Conservation (phyloP, 208 protist species). For the Zelonia costaricensis region DNA sequence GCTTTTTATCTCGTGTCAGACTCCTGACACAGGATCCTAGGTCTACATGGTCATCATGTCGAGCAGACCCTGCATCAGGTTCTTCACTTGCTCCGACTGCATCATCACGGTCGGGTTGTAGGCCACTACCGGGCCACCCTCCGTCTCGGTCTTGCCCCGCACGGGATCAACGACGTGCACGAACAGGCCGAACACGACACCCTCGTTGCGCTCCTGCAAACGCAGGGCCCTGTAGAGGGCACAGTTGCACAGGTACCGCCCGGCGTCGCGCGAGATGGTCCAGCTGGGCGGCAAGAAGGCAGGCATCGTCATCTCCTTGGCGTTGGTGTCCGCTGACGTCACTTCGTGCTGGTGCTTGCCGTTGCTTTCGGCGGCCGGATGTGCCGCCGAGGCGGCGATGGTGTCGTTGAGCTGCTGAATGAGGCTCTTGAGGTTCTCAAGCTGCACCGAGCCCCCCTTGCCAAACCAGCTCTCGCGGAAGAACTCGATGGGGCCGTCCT, state of each 20-base stretch:
- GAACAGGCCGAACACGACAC: slow-evolving; percentile 42
- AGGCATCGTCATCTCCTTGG: slow-evolving; percentile 34
- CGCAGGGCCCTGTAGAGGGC: slow-evolving; percentile 53
- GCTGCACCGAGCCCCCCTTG: slow-evolving; percentile 22
- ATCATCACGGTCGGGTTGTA: slow-evolving; percentile 39
- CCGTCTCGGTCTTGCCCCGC: slow-evolving; percentile 12
- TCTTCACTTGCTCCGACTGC: slow-evolving; percentile 28
- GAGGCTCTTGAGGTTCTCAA: slow-evolving; percentile 27
- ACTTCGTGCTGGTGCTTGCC: background rate
- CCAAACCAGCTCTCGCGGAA: slow-evolving; percentile 53
- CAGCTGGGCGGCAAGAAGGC: slow-evolving; percentile 35
- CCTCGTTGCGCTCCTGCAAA: slow-evolving; percentile 45
- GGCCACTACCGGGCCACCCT: slow-evolving; percentile 14
- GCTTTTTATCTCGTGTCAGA: background rate
- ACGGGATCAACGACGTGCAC: slow-evolving; percentile 53
- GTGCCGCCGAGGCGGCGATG: slow-evolving; percentile 4
- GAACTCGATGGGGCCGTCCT: slow-evolving; percentile 26
- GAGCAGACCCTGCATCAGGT: slow-evolving; percentile 22
- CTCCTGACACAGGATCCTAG: background rate
- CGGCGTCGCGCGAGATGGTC: slow-evolving; percentile 59
- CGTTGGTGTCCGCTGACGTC: background rate
- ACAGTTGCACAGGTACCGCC: slow-evolving; percentile 78
- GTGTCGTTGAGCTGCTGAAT: slow-evolving; percentile 21
- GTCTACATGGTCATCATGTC: slow-evolving; percentile 17
- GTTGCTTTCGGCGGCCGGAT: background rate